Evolutionary conservation across 805 yeast species (phyloP).

Genomic region (Saccharomycopsis fermentans): DNA sequence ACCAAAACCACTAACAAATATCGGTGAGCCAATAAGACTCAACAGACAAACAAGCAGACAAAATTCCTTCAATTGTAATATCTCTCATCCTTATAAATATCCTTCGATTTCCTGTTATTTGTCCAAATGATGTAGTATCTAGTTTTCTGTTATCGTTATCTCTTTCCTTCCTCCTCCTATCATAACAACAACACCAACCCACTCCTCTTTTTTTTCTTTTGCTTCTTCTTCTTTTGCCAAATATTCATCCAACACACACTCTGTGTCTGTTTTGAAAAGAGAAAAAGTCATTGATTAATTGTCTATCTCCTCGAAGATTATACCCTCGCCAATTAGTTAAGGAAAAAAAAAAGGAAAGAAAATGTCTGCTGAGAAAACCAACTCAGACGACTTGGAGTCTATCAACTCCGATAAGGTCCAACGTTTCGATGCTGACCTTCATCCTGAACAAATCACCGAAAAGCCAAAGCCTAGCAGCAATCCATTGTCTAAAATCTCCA

Average conservation of each 20-base stretch:
- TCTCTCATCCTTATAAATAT: not conserved
- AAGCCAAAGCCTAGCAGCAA: not conserved
- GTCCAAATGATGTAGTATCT: too few relatives aligned
- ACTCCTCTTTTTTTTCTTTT: not conserved
- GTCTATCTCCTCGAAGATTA: not conserved
- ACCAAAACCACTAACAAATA: not conserved
- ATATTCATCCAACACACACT: too few relatives aligned
- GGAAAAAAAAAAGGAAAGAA: not conserved
- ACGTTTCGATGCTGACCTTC: slow-evolving; percentile 4
- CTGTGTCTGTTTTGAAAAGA: too few relatives aligned
- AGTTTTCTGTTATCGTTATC: too few relatives aligned
- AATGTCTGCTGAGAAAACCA: slow-evolving; percentile 1
- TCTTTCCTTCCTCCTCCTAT: too few relatives aligned
- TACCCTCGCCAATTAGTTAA: not conserved
- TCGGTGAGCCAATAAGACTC: not conserved
- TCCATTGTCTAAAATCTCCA: slow-evolving; percentile 4
- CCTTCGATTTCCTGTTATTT: not conserved
- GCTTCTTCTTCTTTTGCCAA: not conserved
- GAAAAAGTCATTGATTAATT: not conserved
- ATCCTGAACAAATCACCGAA: slow-evolving; percentile 3
- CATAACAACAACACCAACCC: too few relatives aligned
- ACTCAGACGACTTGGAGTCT: slow-evolving; percentile 2
- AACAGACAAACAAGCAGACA: not conserved
- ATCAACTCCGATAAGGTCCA: slow-evolving; percentile 4
- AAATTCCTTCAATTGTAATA: not conserved